Evolutionary conservation across 2,329 filamentous ascomycete species (phyloP).

Genomic region (Diaporthe citrichinensis): DNA sequence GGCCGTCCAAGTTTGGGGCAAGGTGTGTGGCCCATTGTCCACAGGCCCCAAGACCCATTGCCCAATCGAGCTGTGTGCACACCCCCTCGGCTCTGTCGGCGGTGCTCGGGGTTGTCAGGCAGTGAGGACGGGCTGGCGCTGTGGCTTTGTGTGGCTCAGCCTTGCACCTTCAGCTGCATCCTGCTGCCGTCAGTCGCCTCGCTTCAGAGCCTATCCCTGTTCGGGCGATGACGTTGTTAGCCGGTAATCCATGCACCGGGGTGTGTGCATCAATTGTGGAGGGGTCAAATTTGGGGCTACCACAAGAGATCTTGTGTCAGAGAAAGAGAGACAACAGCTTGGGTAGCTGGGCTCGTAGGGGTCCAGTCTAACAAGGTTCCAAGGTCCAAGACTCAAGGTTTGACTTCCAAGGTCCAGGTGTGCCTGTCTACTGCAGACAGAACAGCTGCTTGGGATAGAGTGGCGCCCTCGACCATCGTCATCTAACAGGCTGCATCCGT

Average conservation of each 20-base stretch:
- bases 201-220: slow-evolving; percentile 5
- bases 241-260: background rate
- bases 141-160: slow-evolving; percentile 32
- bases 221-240: slow-evolving; percentile 23
- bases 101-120: background rate
- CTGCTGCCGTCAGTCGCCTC: background rate
- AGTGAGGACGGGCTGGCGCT: background rate
- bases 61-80: background rate
- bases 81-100: background rate
- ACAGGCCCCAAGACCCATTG: background rate
- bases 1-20: background rate
- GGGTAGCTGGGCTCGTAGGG: background rate
- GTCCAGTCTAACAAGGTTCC: background rate
- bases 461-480: slow-evolving; percentile 19
- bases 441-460: slow-evolving; percentile 18
- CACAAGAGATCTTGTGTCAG: background rate
- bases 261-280: slow-evolving; percentile 8
- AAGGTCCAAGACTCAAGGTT: slow-evolving; percentile 15
- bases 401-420: slow-evolving; percentile 9
- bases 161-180: slow-evolving; percentile 21
- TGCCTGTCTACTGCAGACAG: background rate
- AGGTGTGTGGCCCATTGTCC: background rate
- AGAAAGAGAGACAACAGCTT: background rate
- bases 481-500: slow-evolving; percentile 25
- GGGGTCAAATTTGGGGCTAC: background rate